Base-by-base conservation (phyloP, 306 rosid species). In the apple (Malus domestica) region DNA sequence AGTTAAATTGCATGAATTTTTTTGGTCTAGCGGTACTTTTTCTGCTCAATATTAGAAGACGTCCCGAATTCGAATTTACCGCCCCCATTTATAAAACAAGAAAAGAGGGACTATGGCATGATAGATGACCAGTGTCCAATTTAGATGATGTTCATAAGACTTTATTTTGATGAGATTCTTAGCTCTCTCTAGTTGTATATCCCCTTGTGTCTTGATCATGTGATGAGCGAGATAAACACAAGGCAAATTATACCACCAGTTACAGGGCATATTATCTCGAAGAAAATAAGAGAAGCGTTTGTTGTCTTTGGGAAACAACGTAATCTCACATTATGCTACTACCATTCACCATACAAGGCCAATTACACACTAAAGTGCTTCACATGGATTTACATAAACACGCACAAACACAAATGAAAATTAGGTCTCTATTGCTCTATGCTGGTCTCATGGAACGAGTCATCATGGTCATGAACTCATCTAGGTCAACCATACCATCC, bases 391-490 rank as follows among this genome's bases (percentile, higher is more conserved):
- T 9, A 23, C 10, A 32, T 65, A 20, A 4, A 22, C 40, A 54
- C 44, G 16, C 61, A 54, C 42, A 33, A 18, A 57, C 32, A 67
- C 19, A 57, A 71, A 61, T 30, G 38, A 5, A 10, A 70, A 61
- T 61, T 25, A 6, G 3, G 22, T 38, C 40, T 10, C 19, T 29
- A 15, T n/a, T 9, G 38, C 32, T 69, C 29, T 72, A 38, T 55
- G 45, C 19, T 15, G 15, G 61, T 51, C 29, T 75, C 60, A 84
- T 13, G 73, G 88, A 74, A 10, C 74, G 86, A 70, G 91, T 89
- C 99, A 95, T 92, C 97, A 92, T 92, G 59, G 67, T 80, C 86
- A 83, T 86, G 80, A 92, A 95, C 86, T 92, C 97, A 18, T 92
- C 84, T 81, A 95, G 82, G 82, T 86, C 83, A 33, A 95, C 97